phyloP scores from a whole-genome alignment of 805 yeast genomes.

The Starmerella geochares region DNA sequence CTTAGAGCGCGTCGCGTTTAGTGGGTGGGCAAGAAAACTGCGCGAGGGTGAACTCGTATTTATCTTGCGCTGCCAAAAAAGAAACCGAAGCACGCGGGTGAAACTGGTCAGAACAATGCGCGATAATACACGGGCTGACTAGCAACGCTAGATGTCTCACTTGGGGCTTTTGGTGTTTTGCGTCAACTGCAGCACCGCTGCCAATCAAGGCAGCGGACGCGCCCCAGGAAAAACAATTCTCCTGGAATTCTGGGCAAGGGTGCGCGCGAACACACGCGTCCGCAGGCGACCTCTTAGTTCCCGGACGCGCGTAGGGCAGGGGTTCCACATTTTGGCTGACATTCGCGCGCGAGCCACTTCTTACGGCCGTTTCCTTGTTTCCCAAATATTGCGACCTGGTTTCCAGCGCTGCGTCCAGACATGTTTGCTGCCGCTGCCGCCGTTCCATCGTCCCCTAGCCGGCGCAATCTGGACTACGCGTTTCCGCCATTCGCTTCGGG shows the following conservation, averaged over 20 bases:
- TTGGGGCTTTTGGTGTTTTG: not conserved
- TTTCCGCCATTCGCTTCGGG: constrained; percentile 36
- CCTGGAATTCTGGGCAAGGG: constrained; percentile 7
- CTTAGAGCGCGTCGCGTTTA: no score
- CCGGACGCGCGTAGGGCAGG: not conserved
- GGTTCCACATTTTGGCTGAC: no score
- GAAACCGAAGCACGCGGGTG: no score
- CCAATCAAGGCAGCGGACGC: not conserved
- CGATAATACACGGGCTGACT: no score
- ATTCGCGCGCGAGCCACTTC: no score
- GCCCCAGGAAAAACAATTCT: not conserved
- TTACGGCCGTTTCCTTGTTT: no score
- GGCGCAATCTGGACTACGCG: constrained; percentile 31
- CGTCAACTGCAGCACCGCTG: not conserved
- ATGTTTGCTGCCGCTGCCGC: constrained; percentile 6
- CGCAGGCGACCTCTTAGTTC: not conserved
- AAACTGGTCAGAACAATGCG: no score
- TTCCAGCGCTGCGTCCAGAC: not conserved
- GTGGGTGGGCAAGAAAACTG: no score
- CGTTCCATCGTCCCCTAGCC: constrained; percentile 11
- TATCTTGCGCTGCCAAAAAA: no score
- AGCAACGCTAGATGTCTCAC: no score
- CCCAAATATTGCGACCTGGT: not conserved
- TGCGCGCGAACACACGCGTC: not conserved
- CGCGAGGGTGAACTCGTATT: no score